Percentiles rank a stretch among this genome's conserved stretches.
Conservation (phyloP, 805 yeast genomes). For the Pichia sporocuriosa region DNA sequence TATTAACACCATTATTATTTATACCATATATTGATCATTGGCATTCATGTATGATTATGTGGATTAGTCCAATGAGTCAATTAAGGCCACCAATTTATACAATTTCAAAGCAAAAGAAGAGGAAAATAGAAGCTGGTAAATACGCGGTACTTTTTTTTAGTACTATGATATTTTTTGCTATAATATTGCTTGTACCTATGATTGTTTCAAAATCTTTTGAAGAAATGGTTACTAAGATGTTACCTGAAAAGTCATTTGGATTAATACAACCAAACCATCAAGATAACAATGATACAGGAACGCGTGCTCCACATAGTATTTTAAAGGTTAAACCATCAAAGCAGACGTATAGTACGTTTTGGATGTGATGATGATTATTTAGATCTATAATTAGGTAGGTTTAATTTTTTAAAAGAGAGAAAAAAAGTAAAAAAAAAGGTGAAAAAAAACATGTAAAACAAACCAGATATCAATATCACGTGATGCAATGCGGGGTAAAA, state of each 20-base stretch:
- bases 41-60: slow-evolving; percentile 44
- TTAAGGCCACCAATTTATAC: slow-evolving; percentile 36
- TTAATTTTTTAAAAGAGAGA: neutral
- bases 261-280: slow-evolving; percentile 55
- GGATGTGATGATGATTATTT: slow-evolving; percentile 17
- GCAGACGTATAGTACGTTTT: slow-evolving; percentile 20
- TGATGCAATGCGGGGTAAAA: too few relatives aligned
- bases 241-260: slow-evolving; percentile 26
- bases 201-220: slow-evolving; percentile 25
- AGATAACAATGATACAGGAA: slow-evolving; percentile 62
- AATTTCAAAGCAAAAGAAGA: slow-evolving; percentile 31
- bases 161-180: slow-evolving; percentile 33
- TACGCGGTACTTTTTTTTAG: slow-evolving; percentile 42
- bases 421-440: neutral
- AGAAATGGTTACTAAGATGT: slow-evolving; percentile 3
- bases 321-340: slow-evolving; percentile 25
- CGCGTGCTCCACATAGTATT: slow-evolving; percentile 42
- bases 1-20: slow-evolving; percentile 35
- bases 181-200: slow-evolving; percentile 43
- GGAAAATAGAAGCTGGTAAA: slow-evolving; percentile 36
- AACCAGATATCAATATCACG: too few relatives aligned
- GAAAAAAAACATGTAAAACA: too few relatives aligned
- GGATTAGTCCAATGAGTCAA: slow-evolving; percentile 37
- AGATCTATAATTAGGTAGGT: neutral
- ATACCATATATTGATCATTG: slow-evolving; percentile 42